Percentiles rank a stretch among this genome's conserved stretches.
Evolutionary conservation across 768 basidiomycete genomes (phyloP).

Genomic region (Tephrocybe rancida): DNA sequence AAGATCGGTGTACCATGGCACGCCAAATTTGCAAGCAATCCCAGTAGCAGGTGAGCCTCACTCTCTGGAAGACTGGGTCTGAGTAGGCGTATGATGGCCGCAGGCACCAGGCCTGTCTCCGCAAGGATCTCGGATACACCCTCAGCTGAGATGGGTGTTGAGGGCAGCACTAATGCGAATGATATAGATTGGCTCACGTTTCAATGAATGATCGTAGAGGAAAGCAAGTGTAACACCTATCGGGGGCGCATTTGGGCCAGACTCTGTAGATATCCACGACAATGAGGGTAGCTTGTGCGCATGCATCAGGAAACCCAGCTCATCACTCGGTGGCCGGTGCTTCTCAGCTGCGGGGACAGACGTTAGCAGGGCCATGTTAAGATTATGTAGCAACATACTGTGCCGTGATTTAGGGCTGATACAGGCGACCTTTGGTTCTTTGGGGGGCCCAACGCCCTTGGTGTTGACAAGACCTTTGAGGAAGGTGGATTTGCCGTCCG

Average conservation of each 20-base stretch:
- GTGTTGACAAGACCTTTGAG: constrained; percentile 12
- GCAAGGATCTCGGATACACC: constrained; percentile 16
- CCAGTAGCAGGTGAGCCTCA: constrained; percentile 15
- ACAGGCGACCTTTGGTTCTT: constrained; percentile 6
- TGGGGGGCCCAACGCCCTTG: constrained; percentile 8
- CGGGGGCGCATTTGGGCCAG: not conserved
- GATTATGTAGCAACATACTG: constrained; percentile 3
- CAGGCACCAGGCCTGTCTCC: constrained; percentile 10
- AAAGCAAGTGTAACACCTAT: constrained; percentile 13
- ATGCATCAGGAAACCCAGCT: constrained; percentile 4
- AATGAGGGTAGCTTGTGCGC: constrained; percentile 12
- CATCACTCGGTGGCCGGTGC: constrained; percentile 1
- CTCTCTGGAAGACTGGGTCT: constrained; percentile 8
- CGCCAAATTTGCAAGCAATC: constrained; percentile 19
- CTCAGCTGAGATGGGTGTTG: constrained; percentile 2
- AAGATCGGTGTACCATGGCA: constrained; percentile 14
- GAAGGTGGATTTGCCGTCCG: constrained; percentile 11
- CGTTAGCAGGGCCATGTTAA: not conserved
- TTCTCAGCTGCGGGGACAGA: constrained; percentile 4
- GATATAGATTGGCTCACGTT: constrained; percentile 2
- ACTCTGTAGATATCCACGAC: constrained; percentile 1
- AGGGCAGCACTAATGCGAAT: not conserved
- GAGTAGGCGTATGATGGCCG: constrained; percentile 4
- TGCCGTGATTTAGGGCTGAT: constrained; percentile 3
- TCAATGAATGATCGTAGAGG: constrained; percentile 18